phyloP scores from a whole-genome alignment of 1,284 basidiomycete genomes.

The Rhodotorula sp. region DNA sequence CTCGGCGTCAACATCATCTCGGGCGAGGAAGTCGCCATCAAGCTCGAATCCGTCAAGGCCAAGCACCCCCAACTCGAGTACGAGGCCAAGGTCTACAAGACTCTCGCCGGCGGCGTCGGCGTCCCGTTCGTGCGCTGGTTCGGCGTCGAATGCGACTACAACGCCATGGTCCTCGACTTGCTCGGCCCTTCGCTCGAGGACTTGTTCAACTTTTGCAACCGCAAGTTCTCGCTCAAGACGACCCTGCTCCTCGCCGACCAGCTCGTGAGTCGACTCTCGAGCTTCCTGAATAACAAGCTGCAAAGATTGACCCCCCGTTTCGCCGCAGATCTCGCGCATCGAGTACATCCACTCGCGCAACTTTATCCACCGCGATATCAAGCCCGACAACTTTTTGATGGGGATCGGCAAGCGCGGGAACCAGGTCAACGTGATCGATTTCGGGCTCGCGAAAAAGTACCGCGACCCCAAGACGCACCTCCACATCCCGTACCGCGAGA shows the following conservation, averaged over 20 bases:
- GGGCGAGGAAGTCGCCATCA: conserved; percentile 99
- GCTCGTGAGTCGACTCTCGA: conserved; percentile 62
- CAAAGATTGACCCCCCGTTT: conserved; percentile 53
- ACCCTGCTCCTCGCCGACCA: conserved; percentile 96
- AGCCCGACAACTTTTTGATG: conserved; percentile 99
- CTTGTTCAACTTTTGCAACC: conserved; percentile 99
- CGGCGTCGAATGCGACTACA: conserved; percentile 99
- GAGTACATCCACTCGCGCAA: conserved; percentile 99
- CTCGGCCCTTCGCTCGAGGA: conserved; percentile 97
- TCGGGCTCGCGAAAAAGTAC: conserved; percentile 99
- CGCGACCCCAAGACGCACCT: conserved; percentile 98
- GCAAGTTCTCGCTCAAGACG: conserved; percentile 97
- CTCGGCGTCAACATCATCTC: conserved; percentile 99
- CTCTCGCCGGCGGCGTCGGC: conserved; percentile 94
- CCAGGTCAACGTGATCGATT: conserved; percentile 99
- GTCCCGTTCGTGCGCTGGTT: conserved; percentile 99
- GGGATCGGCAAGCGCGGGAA: conserved; percentile 98
- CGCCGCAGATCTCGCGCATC: conserved; percentile 84
- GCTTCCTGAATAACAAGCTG: conserved; percentile 57
- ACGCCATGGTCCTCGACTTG: conserved; percentile 98
- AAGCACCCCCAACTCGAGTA: conserved; percentile 99
- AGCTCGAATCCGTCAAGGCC: conserved; percentile 98
- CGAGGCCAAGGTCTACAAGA: conserved; percentile 62
- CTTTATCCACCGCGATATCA: conserved; percentile 99
- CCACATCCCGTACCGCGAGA: conserved; percentile 99